Conservation (phyloP, 2,329 filamentous ascomycete genomes). For the Neurospora sp. region DNA sequence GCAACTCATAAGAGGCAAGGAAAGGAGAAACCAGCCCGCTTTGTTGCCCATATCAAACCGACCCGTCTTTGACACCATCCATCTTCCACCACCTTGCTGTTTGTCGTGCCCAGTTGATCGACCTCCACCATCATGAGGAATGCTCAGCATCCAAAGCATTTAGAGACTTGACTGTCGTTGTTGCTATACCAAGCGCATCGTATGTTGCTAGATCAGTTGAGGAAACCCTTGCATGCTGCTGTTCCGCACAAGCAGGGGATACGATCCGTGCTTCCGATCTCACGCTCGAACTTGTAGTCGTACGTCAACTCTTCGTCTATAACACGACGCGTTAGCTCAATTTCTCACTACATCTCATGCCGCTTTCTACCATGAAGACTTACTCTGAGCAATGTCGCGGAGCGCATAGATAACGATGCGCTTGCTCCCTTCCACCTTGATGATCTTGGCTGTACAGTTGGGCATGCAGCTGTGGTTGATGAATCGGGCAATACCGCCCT, state of each 20-base stretch:
- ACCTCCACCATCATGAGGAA: background rate
- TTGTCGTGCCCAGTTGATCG: background rate
- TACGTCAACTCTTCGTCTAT: constrained; percentile 97
- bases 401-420: constrained; percentile 98
- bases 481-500: constrained; percentile 93
- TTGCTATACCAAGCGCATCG: background rate
- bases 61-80: background rate
- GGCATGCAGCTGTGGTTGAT: constrained; percentile 99
- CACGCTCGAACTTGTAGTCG: constrained; percentile 99
- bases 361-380: constrained; percentile 28
- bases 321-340: constrained; percentile 10
- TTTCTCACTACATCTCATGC: background rate
- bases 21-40: background rate
- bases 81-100: background rate
- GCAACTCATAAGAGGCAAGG: background rate
- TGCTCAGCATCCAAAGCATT: background rate
- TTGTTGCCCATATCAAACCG: background rate
- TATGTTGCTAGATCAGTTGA: constrained; percentile 56
- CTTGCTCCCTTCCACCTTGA: constrained; percentile 96
- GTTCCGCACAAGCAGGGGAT: constrained; percentile 97
- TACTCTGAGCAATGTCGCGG: constrained; percentile 90
- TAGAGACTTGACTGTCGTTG: background rate
- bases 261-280: constrained; percentile 87
- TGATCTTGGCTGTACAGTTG: constrained; percentile 98
- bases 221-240: constrained; percentile 93